Base-by-base conservation (phyloP, 2,329 filamentous ascomycete species). In the Talaromyces sp. region DNA sequence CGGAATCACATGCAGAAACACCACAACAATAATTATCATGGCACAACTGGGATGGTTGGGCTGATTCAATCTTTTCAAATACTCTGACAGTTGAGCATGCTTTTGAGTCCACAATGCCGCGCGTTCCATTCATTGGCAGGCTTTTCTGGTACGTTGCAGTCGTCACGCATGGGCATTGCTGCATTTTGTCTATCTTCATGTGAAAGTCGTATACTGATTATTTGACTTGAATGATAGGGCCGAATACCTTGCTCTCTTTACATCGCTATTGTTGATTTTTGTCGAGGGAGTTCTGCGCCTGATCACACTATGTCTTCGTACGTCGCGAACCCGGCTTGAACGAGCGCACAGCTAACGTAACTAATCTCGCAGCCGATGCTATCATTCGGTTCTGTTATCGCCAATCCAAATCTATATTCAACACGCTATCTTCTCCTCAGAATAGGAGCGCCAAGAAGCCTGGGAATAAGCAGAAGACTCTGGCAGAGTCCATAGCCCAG, bases 171-270 rank as follows among this genome's bases (percentile, higher is more conserved):
- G 10, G 44, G 8, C 7, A 51, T 28, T 51, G 18, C 53, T 61
- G 27, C 57, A 42, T 44, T 42, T 61, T 33, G 57, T 55, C 60
- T 33, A 57, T 47, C 27, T 27, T 53, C 30, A 44, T 61, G 33
- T 54, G 40, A 10, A 18, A 56, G 12, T 63, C 34, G n/a, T 3
- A n/a, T 44, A 9, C 55, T 56, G 3, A 58, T 31, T 18, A 33
- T 6, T 36, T 56, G 6, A 12, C 51, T 31, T 28, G 23, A n/a
- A 10, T 12, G 14, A 10, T 63, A 92, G 90, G 75, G 84, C 84
- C 76, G 93, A 99, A 79, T 98, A 98, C 79, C 78, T 96, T 65
- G 92, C 93, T 44, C 85, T 99, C 51, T 78, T 95, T 54, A 87
- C 88, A 60, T 98, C 94, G 7, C 90, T 98, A 70, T 70, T 91